Base-by-base conservation (phyloP, 2,329 filamentous ascomycete genomes). In the Atkinsonella hypoxylon region DNA sequence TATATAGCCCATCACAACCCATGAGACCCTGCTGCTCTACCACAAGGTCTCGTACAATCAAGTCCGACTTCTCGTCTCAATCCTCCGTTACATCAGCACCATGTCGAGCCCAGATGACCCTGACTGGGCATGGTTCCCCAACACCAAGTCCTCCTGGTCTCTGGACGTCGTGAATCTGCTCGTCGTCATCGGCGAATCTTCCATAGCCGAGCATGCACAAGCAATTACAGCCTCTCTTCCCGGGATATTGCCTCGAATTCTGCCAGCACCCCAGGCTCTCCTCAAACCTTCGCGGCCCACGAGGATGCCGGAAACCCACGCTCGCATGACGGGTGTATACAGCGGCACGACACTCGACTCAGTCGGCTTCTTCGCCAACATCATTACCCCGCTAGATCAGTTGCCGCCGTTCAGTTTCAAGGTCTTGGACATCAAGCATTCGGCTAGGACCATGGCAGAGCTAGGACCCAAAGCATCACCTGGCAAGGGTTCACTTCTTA, bases 241-340 rank as follows among this genome's bases (percentile, higher is more conserved):
- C 34, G 79, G 77, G 56, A 70, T 78, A 39, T 67, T 82, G 3
- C 80, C 80, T 30, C 74, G 79, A 46, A 72, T 83, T 48, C 72
- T 83, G 30, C 80, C 79, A 9, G 80, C 80, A 1, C 79, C 80
- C 1, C 79, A 83, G 62, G 76, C 76, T 45, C 69, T 83, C n/a
- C 66, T 83, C 45, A 78, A 77, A 52, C 71, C 78, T 10, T 66
- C 69, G 20, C 73, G 79, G 2, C 77, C 77, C 8, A 67, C 67
- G 30, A 72, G 78, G 43, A 72, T 83, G 59, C 79, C 79, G 43
- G 72, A 76, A 54, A 70, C 72, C 15, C 67, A 70, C 15, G 77
- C 77, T 40, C 72, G 72, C 49, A 75, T 82, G 59, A 72, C 74
- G 1, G 79, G 79, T n/a, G 77, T 82, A 9, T 71, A 76, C 55